Evolutionary conservation across 768 basidiomycete genomes (phyloP).

Genomic region (Pleurotus pulmonarius): DNA sequence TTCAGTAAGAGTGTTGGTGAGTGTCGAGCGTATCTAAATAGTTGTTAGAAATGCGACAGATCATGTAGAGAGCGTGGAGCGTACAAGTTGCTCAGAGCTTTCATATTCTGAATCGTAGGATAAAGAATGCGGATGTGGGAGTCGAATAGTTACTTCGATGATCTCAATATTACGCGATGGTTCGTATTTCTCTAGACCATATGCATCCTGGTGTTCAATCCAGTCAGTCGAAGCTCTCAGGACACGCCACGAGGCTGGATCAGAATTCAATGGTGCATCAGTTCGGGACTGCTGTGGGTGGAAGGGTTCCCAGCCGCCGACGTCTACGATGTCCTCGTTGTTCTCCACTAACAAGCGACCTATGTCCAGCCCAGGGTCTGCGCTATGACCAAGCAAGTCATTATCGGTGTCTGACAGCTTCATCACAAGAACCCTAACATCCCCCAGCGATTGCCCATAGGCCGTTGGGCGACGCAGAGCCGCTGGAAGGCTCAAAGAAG

Average conservation of each 20-base stretch:
- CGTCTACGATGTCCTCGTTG: constrained; percentile 67
- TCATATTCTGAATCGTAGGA: constrained; percentile 4
- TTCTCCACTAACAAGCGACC: constrained; percentile 48
- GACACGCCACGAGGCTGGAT: constrained; percentile 24
- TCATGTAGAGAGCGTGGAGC: neutral
- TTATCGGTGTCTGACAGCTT: constrained; percentile 2
- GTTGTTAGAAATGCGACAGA: neutral
- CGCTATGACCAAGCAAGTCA: neutral
- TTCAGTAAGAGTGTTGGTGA: neutral
- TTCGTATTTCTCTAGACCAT: constrained; percentile 65
- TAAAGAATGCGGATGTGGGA: neutral
- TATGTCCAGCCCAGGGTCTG: constrained; percentile 1
- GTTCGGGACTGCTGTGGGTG: constrained; percentile 3
- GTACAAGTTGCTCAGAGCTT: constrained; percentile 5
- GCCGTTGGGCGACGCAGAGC: constrained; percentile 61
- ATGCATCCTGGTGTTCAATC: constrained; percentile 61
- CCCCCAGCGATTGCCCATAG: constrained; percentile 67
- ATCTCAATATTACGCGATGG: constrained; percentile 65
- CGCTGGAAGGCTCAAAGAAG: constrained; percentile 60
- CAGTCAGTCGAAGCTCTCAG: constrained; percentile 67
- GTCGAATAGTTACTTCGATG: constrained; percentile 29
- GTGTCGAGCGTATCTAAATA: constrained; percentile 1
- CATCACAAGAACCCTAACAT: constrained; percentile 48
- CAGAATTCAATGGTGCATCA: constrained; percentile 24
- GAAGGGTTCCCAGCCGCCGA: constrained; percentile 51